phyloP scores from a whole-genome alignment of 306 rosid genomes.

The Dalbergia cultrata region DNA sequence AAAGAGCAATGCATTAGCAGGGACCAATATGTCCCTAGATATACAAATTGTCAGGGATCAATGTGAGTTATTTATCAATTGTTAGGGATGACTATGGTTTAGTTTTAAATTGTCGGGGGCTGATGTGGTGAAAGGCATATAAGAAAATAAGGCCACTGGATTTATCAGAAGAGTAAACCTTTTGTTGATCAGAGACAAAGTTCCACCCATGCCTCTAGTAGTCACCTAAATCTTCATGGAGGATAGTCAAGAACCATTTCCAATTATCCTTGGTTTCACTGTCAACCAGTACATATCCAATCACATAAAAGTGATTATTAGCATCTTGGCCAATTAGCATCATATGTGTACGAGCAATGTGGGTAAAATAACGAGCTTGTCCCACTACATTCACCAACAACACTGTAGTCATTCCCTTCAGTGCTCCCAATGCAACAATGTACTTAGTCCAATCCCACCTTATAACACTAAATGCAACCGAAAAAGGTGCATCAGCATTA shows the following conservation, averaged over 20 bases:
- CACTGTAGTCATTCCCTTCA: constrained; percentile 91
- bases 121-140: no score
- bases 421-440: constrained; percentile 74
- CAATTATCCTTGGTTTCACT: not conserved
- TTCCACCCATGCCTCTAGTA: not conserved
- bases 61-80: no score
- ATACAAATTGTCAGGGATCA: no score
- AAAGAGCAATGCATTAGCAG: no score
- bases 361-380: constrained; percentile 86
- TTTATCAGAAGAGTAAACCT: no score
- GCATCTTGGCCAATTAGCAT: constrained; percentile 87
- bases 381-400: constrained; percentile 74
- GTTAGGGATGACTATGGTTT: no score
- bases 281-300: not conserved
- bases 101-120: no score
- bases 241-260: not conserved
- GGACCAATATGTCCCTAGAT: no score
- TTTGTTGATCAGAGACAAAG: not conserved
- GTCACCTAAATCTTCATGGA: not conserved
- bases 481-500: constrained; percentile 63
- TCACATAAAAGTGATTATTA: no score
- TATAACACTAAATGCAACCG: constrained; percentile 69
- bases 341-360: constrained; percentile 93
- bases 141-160: no score
- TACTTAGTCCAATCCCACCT: constrained; percentile 92